A percentile compares a stretch with the other conserved stretches of the same genome.
phyloP scores from a whole-genome alignment of 371 early-diverging fungal genomes.

The Actinomortierella ambigua region DNA sequence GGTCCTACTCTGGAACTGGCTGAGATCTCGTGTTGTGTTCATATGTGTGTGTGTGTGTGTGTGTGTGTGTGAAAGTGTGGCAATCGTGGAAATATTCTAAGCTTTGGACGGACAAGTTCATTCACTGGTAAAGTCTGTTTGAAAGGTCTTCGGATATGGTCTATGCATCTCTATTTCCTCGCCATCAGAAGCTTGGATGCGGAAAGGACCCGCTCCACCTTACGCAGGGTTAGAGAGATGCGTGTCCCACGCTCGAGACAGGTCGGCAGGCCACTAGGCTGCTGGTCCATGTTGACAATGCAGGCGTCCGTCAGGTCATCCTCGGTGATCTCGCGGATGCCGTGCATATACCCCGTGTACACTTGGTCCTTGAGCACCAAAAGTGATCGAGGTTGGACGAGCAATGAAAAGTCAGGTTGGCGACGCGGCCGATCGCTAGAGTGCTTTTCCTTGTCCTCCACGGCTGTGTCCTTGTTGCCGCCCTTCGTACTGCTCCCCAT shows the following conservation, averaged over 20 bases:
- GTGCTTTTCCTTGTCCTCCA: neutral
- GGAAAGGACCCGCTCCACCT: conserved; percentile 10
- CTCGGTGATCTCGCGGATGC: conserved; percentile 50
- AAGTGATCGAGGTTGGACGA: conserved; percentile 52
- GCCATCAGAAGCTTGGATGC: too few relatives aligned
- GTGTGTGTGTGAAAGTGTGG: too few relatives aligned
- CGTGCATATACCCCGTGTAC: conserved; percentile 58
- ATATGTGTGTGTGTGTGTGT: too few relatives aligned
- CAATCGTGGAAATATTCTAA: too few relatives aligned
- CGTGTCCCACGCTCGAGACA: conserved; percentile 26
- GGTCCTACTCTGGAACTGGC: too few relatives aligned
- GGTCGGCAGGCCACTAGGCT: neutral
- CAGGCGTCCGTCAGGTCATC: conserved; percentile 46
- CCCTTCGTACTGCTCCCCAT: neutral
- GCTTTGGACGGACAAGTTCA: too few relatives aligned
- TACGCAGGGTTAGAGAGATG: conserved; percentile 43
- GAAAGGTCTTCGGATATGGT: too few relatives aligned
- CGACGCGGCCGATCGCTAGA: neutral
- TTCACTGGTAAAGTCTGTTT: too few relatives aligned
- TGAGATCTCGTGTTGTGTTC: too few relatives aligned
- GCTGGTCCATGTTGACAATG: conserved; percentile 25
- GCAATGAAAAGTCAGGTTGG: conserved; percentile 31
- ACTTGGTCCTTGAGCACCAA: conserved; percentile 54
- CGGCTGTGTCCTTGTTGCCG: neutral
- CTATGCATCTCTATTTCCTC: too few relatives aligned